phyloP scores from a whole-genome alignment of 2,329 filamentous ascomycete genomes.

The Hymenoscyphus fraxineus region DNA sequence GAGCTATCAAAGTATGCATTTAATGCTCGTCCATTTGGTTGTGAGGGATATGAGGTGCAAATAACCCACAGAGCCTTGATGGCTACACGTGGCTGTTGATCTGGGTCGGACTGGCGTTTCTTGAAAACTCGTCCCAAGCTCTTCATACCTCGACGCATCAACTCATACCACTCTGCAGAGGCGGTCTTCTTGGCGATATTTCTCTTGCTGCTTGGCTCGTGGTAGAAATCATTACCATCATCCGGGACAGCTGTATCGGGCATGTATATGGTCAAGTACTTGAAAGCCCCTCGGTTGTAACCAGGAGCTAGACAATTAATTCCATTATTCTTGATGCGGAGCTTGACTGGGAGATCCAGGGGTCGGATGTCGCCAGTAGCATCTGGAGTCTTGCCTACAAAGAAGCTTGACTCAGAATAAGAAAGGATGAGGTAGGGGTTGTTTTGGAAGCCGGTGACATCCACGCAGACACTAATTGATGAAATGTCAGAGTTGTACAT shows the following conservation, averaged over 20 bases:
- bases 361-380: constrained; percentile 34
- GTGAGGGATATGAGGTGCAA: constrained; percentile 41
- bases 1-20: constrained; percentile 50
- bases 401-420: constrained; percentile 39
- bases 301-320: constrained; percentile 36
- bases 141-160: constrained; percentile 22
- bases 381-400: constrained; percentile 35
- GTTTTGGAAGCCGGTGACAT: constrained; percentile 31
- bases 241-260: constrained; percentile 23
- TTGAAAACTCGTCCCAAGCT: background rate
- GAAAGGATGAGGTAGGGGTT: constrained; percentile 36
- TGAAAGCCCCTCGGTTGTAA: constrained; percentile 39
- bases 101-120: constrained; percentile 8
- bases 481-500: background rate
- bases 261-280: constrained; percentile 39
- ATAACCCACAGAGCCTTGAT: constrained; percentile 39
- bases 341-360: constrained; percentile 35
- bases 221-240: constrained; percentile 13
- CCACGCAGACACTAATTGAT: constrained; percentile 36
- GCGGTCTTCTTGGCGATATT: background rate
- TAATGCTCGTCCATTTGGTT: constrained; percentile 49
- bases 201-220: constrained; percentile 8
- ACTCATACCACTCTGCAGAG: constrained; percentile 14
- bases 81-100: constrained; percentile 31
- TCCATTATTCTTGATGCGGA: constrained; percentile 33